Percentiles rank a stretch among this genome's conserved stretches.
Conservation (phyloP, 768 basidiomycete genomes). For the Pleurotus tuoliensis region DNA sequence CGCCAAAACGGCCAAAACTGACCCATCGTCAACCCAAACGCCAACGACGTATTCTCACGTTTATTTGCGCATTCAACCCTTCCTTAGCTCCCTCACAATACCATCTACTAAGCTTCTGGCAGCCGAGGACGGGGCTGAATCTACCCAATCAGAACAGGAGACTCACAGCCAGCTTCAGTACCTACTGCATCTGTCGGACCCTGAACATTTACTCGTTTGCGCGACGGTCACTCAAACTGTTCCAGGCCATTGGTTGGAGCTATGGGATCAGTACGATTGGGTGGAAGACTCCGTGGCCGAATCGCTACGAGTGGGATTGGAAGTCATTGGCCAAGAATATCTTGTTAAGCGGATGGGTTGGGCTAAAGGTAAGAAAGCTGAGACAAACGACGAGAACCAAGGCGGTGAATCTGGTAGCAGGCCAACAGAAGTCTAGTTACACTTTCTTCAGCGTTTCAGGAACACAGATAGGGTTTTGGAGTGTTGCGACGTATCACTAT, state of each 20-base stretch:
- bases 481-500: background rate
- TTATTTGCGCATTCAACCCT: conserved; percentile 92
- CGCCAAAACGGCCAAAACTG: conserved; percentile 26
- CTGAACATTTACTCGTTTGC: conserved; percentile 70
- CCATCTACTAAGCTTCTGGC: conserved; percentile 16
- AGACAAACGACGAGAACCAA: conserved; percentile 20
- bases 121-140: conserved; percentile 17
- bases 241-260: conserved; percentile 79
- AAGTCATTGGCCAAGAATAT: conserved; percentile 91
- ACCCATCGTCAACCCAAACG: conserved; percentile 29
- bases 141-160: conserved; percentile 32
- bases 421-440: background rate
- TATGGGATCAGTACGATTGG: conserved; percentile 94
- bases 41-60: conserved; percentile 86
- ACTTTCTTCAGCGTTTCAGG: too few relatives aligned
- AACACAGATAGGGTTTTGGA: background rate
- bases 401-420: background rate
- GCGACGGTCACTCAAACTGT: conserved; percentile 81
- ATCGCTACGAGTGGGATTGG: conserved; percentile 75
- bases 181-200: conserved; percentile 71
- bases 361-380: conserved; percentile 35
- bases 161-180: conserved; percentile 59
- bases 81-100: conserved; percentile 52
- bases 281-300: conserved; percentile 95
- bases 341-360: conserved; percentile 85